Evolutionary conservation across 2,329 filamentous ascomycete genomes (phyloP).

Genomic region (Cladosporium cucumerinum): DNA sequence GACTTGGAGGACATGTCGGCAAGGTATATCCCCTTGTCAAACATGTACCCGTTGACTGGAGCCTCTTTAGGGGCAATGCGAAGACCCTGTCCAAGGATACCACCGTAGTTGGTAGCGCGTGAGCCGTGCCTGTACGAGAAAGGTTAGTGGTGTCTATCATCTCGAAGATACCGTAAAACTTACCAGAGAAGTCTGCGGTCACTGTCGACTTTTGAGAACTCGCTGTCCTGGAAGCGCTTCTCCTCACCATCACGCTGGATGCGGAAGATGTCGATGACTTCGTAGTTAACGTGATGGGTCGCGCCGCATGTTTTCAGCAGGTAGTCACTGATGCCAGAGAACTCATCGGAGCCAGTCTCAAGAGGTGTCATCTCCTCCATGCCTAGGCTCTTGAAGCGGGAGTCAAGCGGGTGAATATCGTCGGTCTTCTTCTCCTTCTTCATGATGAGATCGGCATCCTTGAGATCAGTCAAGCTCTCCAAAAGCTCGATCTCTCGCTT

Average conservation of each 20-base stretch:
- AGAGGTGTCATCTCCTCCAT: constrained; percentile 75
- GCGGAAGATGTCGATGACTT: constrained; percentile 74
- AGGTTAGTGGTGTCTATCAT: background rate
- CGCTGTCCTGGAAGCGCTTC: constrained; percentile 61
- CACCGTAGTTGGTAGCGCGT: constrained; percentile 77
- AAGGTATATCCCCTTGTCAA: constrained; percentile 85
- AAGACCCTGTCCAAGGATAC: constrained; percentile 81
- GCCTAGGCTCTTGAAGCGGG: constrained; percentile 66
- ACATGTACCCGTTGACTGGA: constrained; percentile 65
- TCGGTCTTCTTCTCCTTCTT: constrained; percentile 53
- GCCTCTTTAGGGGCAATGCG: constrained; percentile 87
- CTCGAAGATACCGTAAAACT: background rate
- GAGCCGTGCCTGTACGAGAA: constrained; percentile 60
- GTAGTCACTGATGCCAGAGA: constrained; percentile 62
- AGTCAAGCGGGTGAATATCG: constrained; percentile 64
- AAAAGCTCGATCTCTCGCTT: constrained; percentile 77
- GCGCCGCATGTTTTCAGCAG: constrained; percentile 62
- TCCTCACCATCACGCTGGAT: constrained; percentile 72
- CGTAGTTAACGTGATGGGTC: constrained; percentile 62
- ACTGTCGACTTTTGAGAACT: constrained; percentile 57
- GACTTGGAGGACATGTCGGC: constrained; percentile 83
- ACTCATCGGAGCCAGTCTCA: constrained; percentile 59
- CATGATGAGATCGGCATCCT: constrained; percentile 74
- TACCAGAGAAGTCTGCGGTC: constrained; percentile 77
- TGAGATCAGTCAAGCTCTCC: constrained; percentile 81